phyloP scores from a whole-genome alignment of 805 yeast species.

The Teunomyces atbi region DNA sequence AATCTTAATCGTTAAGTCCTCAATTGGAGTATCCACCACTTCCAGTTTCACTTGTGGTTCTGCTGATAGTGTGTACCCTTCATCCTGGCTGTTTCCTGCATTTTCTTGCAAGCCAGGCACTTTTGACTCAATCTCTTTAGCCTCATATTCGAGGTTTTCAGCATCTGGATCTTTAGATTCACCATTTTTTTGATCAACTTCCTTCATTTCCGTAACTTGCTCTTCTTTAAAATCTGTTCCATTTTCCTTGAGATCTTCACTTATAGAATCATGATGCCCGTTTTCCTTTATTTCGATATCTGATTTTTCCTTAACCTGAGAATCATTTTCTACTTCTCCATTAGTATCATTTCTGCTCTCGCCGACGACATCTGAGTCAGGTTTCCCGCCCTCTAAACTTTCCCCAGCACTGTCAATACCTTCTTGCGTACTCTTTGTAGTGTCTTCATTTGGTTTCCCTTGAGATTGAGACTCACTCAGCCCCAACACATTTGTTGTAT shows the following conservation, averaged over 20 bases:
- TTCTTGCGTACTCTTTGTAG: too few relatives aligned
- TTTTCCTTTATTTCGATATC: too few relatives aligned
- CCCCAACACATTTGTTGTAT: neutral
- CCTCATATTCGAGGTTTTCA: too few relatives aligned
- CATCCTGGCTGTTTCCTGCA: neutral
- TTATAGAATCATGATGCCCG: neutral
- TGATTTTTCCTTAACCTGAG: too few relatives aligned
- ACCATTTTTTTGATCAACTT: neutral
- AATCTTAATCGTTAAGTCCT: neutral
- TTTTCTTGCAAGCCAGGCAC: neutral
- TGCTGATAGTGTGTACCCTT: neutral
- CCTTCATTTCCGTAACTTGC: conserved; percentile 19
- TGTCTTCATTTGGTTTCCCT: too few relatives aligned
- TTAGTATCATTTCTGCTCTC: too few relatives aligned
- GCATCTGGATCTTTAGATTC: neutral
- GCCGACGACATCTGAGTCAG: too few relatives aligned
- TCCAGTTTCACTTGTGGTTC: conserved; percentile 1
- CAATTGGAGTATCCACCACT: neutral
- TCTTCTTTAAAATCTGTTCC: neutral
- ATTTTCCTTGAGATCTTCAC: neutral
- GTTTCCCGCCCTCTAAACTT: too few relatives aligned
- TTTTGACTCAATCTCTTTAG: neutral
- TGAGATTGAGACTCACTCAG: too few relatives aligned
- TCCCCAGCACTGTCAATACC: too few relatives aligned
- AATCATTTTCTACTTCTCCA: too few relatives aligned